Conservation (phyloP, 352 stramenopile genomes). For the Thalassiosira sp. region DNA sequence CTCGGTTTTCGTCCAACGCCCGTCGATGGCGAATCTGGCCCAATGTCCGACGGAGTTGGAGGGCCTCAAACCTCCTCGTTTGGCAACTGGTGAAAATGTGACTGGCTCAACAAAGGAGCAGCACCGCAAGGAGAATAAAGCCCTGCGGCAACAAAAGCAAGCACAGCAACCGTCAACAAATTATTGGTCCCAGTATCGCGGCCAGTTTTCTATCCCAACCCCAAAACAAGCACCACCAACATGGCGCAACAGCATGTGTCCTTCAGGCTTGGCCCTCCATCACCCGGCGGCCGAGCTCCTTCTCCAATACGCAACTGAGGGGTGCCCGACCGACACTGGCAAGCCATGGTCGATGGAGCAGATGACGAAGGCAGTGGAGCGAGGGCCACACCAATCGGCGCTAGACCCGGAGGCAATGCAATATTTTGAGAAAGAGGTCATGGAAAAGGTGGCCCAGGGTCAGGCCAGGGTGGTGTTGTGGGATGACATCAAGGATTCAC, state of each 20-base stretch:
- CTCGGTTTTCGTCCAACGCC: no score
- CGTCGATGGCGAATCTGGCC: no score
- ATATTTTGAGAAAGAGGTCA: constrained; percentile 11
- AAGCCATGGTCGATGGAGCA: constrained; percentile 23
- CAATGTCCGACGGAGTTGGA: no score
- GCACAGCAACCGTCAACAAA: background rate
- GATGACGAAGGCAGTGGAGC: constrained; percentile 19
- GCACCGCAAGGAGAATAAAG: background rate
- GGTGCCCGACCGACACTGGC: constrained; percentile 27
- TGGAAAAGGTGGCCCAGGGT: background rate
- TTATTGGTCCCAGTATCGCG: background rate
- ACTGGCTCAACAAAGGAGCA: background rate
- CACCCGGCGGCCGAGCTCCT: constrained; percentile 16
- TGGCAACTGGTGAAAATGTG: background rate
- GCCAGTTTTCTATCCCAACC: background rate
- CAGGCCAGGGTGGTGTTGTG: background rate
- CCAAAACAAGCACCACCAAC: background rate
- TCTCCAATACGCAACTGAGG: constrained; percentile 22
- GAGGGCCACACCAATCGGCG: constrained; percentile 16
- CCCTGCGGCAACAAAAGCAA: background rate
- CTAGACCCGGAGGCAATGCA: constrained; percentile 6
- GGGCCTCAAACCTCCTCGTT: no score
- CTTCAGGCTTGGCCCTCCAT: background rate
- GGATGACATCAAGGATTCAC: background rate
- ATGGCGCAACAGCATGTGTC: constrained; percentile 4